These are phyloP conservation scores for Lanmaoa rubissima DNA, from an alignment of 768 basidiomycete species.

Conservation along the genomic window DNA sequence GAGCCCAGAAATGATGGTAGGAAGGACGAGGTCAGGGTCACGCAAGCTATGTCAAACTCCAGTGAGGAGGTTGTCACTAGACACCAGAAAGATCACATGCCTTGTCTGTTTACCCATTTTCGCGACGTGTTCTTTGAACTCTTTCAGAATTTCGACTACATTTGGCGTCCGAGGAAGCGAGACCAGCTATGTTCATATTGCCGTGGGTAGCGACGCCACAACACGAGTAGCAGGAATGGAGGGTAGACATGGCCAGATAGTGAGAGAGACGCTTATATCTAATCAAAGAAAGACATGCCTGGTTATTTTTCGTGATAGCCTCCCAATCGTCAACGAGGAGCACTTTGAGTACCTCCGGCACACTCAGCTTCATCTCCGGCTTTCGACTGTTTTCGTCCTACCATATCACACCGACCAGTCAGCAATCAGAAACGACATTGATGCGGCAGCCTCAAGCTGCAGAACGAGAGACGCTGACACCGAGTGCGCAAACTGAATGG, in stretches of 20 bases:
- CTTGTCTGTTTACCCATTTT: constrained; percentile 45
- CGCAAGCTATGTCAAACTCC: constrained; percentile 46
- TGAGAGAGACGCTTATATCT: background rate
- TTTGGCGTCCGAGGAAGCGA: constrained; percentile 77
- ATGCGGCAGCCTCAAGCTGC: too few species aligned
- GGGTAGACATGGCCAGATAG: background rate
- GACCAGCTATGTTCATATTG: constrained; percentile 59
- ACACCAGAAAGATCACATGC: constrained; percentile 32
- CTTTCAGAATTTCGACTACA: constrained; percentile 71
- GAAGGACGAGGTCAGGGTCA: constrained; percentile 65
- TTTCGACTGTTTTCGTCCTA: constrained; percentile 77
- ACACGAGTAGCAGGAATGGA: background rate
- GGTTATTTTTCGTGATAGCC: constrained; percentile 89
- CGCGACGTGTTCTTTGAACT: constrained; percentile 69
- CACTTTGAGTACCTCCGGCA: constrained; percentile 88
- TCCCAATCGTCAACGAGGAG: constrained; percentile 98
- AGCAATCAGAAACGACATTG: background rate
- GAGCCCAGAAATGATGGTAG: constrained; percentile 83
- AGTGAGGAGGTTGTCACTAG: background rate
- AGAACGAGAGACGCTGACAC: background rate
- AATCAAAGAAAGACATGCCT: constrained; percentile 45
- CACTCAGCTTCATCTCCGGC: constrained; percentile 85
- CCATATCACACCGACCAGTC: background rate
- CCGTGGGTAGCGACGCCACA: background rate
- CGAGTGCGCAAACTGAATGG: background rate